Conservation (phyloP, 805 yeast species). For the Naumovozyma dairenensis region DNA sequence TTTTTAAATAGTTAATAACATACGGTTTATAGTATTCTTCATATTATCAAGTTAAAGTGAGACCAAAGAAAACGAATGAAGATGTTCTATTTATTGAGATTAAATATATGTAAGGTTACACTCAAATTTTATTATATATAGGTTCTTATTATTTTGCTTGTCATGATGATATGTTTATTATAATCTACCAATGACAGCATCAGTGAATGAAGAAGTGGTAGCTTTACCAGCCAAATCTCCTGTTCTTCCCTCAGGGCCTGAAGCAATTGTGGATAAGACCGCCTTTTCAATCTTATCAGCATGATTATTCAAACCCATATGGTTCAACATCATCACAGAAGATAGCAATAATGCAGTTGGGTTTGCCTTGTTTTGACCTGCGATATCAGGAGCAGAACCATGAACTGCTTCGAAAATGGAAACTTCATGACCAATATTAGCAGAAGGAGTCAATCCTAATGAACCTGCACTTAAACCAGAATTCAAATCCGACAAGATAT, state of each 20-base stretch:
- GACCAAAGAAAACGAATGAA: no score
- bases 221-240: constrained; percentile 87
- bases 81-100: no score
- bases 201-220: constrained; percentile 79
- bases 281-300: constrained; percentile 86
- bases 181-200: constrained; percentile 65
- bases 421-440: constrained; percentile 97
- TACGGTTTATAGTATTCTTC: no score
- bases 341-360: constrained; percentile 95
- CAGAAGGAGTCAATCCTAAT: constrained; percentile 96
- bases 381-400: constrained; percentile 99
- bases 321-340: constrained; percentile 98
- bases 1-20: no score
- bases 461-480: constrained; percentile 95
- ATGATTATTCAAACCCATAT: constrained; percentile 77
- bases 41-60: no score
- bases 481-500: constrained; percentile 94
- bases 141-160: no score
- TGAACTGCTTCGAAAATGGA: constrained; percentile 99
- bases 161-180: constrained; percentile 9
- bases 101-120: no score
- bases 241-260: constrained; percentile 93
- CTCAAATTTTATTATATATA: no score
- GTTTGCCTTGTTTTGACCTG: constrained; percentile 97
- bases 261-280: constrained; percentile 78